phyloP scores from a whole-genome alignment of 257 asterid genomes.

The Solanum dulcamara region DNA sequence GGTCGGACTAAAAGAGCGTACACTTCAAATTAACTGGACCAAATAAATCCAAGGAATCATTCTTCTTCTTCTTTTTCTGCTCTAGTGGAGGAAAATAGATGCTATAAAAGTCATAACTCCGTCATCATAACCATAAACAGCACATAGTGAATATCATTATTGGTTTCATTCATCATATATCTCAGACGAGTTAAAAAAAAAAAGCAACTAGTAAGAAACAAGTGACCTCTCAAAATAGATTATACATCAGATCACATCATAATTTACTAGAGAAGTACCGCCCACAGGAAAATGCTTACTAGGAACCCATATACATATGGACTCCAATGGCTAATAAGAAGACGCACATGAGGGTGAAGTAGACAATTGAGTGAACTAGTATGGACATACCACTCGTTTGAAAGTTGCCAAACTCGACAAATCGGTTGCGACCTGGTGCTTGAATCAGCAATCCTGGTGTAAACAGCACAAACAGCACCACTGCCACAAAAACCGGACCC shows the following conservation, averaged over 20 bases:
- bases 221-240: not conserved
- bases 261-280: not conserved
- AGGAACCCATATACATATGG: conserved; percentile 60
- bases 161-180: not conserved
- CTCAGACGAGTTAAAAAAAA: not conserved
- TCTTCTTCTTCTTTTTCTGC: too few species aligned
- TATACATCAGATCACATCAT: not conserved
- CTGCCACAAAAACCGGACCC: conserved; percentile 85
- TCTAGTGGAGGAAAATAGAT: too few species aligned
- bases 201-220: not conserved
- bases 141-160: not conserved
- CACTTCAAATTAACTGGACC: too few species aligned
- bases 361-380: conserved; percentile 55
- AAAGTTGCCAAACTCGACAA: conserved; percentile 60
- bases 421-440: conserved; percentile 55
- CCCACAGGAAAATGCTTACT: too few species aligned
- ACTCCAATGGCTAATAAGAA: conserved; percentile 66
- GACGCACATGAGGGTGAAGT: conserved; percentile 69
- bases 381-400: conserved; percentile 75
- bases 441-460: conserved; percentile 81
- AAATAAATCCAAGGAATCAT: too few species aligned
- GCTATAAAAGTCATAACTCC: too few species aligned
- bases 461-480: conserved; percentile 69
- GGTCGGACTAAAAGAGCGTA: too few species aligned
- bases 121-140: too few species aligned